Base-by-base conservation (phyloP, 192 early-diverging fungal species). In the Backusella morwellensis region DNA sequence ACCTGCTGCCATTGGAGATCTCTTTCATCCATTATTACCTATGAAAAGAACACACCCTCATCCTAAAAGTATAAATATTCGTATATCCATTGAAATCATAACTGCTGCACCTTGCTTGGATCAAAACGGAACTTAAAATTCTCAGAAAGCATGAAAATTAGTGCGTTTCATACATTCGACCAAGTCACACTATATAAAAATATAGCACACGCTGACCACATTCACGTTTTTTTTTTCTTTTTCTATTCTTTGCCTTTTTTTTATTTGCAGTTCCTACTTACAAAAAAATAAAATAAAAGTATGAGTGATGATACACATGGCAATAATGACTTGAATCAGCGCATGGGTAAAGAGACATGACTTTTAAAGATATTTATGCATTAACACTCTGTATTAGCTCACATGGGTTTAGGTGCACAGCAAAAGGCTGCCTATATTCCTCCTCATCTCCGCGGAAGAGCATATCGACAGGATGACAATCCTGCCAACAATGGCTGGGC, bases 361-460 rank as follows among this genome's bases (percentile, higher is more conserved):
- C 0, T 0, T 40, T 7, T 12, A 40, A 9, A 44, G 4, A 26
- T 21, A 19, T 19, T 35, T 35, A 70, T 35, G n/a, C 34, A 70
- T 41, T 9, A 11, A 42, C 36, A 32, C 12, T 40, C 52, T 40
- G 6, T 70, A 72, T 66, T 88, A 92, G 91, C 91, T 91, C 90
- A 85, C 80, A 88, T 92, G 90, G 85, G 88, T 78, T 81, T 92
- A 85, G 6, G 35, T 29, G 3, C 34, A 68, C 34, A 68, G 29
- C 41, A 71, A 47, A 71, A 71, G 17, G 70, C 40, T 29, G 84
- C 86, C 78, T 93, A 93, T 78, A 81, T 92, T 56, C 91, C 91
- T 73, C 91, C 91, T 74, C 90, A 91, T 75, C 81, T 92, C 26
- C 82, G 67, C 68, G 70, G 75, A 54, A 40, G 80, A 76, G 26